Base-by-base conservation (phyloP, 164 flowering plant genomes). In the Vitis cinerea region DNA sequence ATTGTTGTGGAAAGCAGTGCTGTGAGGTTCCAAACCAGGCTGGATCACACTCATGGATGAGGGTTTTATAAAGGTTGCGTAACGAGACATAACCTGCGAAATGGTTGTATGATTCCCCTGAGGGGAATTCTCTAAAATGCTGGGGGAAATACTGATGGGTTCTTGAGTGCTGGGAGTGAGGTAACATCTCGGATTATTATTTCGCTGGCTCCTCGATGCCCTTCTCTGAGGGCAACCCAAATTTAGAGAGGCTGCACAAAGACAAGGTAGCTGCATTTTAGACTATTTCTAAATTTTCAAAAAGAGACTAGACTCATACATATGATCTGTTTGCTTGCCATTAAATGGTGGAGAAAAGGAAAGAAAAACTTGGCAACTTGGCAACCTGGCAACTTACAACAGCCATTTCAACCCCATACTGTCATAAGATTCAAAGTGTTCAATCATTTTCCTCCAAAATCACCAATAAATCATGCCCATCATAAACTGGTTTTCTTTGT, bases 151-250 rank as follows among this genome's bases (percentile, higher is more conserved):
- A 37, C 14, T 30, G 51, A 62, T 11, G 14, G 59, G 66, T 47
- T 75, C 74, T 48, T 71, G 78, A 55, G 27, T 14, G 56, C 51
- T 47, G 23, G 70, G 59, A 55, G 44, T 74, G 15, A 83, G 79
- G 63, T 83, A 83, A 59, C 66, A 72, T 49, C 74, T 70, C 3
- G 78, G 71, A 31, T 29, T 53, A 68, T 31, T 61, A 57, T 78
- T 70, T 49, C 83, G 50, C 56, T 83, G 82, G 74, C 86, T 83
- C 69, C 86, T 78, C 10, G 82, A 73, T 4, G 86, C 68, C 61
- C 73, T 78, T 73, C 80, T 66, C 7, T 83, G 82, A 10, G 66
- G 76, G 67, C 86, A 83, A 9, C 86, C 86, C 73, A 83, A 66
- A 71, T 78, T 72, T 30, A 83, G 80, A 56, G 86, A 83, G 61